Conservation (phyloP, 192 early-diverging fungal species). For the Mortierella claussenii region DNA sequence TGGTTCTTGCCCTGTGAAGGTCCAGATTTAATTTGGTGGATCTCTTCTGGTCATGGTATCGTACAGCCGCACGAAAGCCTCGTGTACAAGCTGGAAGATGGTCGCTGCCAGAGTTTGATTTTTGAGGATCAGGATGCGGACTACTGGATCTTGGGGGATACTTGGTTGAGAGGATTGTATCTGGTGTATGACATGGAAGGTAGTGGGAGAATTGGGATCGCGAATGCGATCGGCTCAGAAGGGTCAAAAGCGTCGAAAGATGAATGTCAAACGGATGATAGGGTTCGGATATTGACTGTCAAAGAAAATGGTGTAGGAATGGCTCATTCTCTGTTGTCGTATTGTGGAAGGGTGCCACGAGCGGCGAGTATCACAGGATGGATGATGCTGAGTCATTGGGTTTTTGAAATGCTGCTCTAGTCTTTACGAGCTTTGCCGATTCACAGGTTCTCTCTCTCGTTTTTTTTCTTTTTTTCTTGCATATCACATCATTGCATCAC, state of each 20-base stretch:
- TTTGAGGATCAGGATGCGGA: constrained; percentile 24
- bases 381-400: no score
- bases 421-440: background rate
- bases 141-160: constrained; percentile 44
- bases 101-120: constrained; percentile 34
- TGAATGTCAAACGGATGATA: no score
- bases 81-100: constrained; percentile 20
- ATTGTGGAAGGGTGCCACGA: no score
- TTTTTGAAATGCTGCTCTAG: no score
- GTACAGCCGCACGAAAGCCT: constrained; percentile 29
- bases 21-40: constrained; percentile 35
- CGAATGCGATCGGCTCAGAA: background rate
- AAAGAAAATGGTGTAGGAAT: no score
- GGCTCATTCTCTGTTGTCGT: no score
- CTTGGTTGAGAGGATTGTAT: constrained; percentile 29
- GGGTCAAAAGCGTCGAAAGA: background rate
- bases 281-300: no score
- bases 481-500: no score
- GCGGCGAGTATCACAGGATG: background rate
- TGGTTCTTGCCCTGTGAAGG: constrained; percentile 41
- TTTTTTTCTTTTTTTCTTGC: no score
- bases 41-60: constrained; percentile 14
- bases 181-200: constrained; percentile 41
- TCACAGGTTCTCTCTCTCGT: no score
- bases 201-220: constrained; percentile 22